Conservation (phyloP, 1,139 yeast species). For the Blastobotrys proliferans region DNA sequence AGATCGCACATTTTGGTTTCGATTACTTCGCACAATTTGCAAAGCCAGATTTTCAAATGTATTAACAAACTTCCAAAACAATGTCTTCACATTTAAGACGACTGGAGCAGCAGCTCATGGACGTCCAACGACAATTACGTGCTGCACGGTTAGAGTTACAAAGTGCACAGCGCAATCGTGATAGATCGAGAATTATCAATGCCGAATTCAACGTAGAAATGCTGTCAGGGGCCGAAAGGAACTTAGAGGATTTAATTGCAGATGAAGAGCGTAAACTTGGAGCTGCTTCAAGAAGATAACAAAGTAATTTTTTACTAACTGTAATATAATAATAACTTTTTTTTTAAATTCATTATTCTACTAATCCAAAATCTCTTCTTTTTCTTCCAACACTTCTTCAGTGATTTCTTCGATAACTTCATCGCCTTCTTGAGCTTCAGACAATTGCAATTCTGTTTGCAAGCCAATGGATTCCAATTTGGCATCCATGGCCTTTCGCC, state of each 20-base stretch:
- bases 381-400: slow-evolving; percentile 67
- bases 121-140: slow-evolving; percentile 2
- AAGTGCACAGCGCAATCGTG: background rate
- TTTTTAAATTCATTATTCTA: slow-evolving; percentile 63
- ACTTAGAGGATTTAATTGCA: slow-evolving; percentile 18
- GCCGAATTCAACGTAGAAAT: slow-evolving; percentile 22
- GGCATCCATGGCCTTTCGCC: slow-evolving; percentile 58
- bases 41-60: no score
- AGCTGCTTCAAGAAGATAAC: slow-evolving; percentile 1
- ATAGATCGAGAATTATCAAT: slow-evolving; percentile 1
- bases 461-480: slow-evolving; percentile 46
- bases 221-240: slow-evolving; percentile 21
- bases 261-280: slow-evolving; percentile 3
- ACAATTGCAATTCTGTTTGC: slow-evolving; percentile 29
- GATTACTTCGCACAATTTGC: no score
- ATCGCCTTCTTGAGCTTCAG: slow-evolving; percentile 39
- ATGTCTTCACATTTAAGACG: slow-evolving; percentile 5
- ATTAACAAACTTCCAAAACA: no score
- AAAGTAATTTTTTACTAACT: slow-evolving; percentile 43
- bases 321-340: slow-evolving; percentile 72
- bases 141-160: slow-evolving; percentile 3
- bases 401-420: slow-evolving; percentile 69
- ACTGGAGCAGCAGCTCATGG: slow-evolving; percentile 3
- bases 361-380: slow-evolving; percentile 23
- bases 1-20: no score